These are phyloP conservation scores for Entomortierella lignicola DNA, from an alignment of 192 early-diverging fungal species.

Conservation along the genomic window DNA sequence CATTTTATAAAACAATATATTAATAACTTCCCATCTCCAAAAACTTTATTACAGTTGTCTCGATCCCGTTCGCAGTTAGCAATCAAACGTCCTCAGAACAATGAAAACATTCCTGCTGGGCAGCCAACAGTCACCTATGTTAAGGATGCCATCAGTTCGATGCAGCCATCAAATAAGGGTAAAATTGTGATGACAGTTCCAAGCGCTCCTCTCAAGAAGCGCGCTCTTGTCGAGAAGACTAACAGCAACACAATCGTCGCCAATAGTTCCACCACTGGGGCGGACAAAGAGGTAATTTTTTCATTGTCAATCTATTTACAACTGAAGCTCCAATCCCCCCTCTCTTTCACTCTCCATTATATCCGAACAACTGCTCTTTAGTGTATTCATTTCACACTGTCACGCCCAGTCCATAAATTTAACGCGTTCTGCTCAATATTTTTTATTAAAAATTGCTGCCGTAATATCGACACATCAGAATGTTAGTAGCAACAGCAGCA, in stretches of 20 bases:
- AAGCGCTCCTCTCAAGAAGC: constrained; percentile 11
- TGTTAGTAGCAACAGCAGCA: background rate
- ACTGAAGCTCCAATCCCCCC: background rate
- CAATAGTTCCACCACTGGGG: background rate
- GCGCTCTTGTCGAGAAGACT: constrained; percentile 30
- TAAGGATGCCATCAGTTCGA: constrained; percentile 21
- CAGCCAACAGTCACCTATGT: constrained; percentile 27
- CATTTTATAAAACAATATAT: background rate
- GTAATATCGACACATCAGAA: background rate
- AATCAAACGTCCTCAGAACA: constrained; percentile 12
- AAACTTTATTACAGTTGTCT: constrained; percentile 2
- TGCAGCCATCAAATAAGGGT: constrained; percentile 7
- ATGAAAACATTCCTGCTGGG: constrained; percentile 12
- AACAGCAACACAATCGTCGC: background rate
- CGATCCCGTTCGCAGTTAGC: constrained; percentile 14
- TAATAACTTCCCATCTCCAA: background rate
- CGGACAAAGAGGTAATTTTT: constrained; percentile 20
- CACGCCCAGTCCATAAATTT: background rate
- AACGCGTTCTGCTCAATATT: background rate
- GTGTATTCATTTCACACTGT: constrained; percentile 3
- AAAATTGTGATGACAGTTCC: constrained; percentile 6
- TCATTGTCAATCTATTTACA: background rate
- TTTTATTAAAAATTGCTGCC: background rate
- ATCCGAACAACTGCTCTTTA: no score
- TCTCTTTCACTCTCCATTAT: background rate